These are phyloP conservation scores for Globisporangium carolinianum DNA, from an alignment of 352 stramenopile genomes.

Conservation along the genomic window DNA sequence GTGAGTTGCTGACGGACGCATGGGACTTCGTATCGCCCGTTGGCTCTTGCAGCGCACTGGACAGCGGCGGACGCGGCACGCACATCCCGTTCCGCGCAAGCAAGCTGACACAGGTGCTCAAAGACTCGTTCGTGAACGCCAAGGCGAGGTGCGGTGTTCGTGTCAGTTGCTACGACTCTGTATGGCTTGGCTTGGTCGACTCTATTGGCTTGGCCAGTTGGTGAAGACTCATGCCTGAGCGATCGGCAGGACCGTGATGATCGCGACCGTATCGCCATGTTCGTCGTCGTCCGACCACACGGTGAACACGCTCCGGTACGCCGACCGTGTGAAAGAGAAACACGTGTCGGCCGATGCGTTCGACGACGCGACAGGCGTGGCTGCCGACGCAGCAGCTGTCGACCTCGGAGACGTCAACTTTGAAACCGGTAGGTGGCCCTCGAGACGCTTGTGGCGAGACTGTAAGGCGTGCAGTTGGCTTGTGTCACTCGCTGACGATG, in stretches of 20 bases:
- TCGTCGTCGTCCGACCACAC: conserved; percentile 93
- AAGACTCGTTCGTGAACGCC: conserved; percentile 95
- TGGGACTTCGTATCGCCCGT: too few species aligned
- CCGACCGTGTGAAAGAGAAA: conserved; percentile 96
- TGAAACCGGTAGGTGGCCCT: conserved; percentile 29
- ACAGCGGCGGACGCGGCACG: conserved; percentile 79
- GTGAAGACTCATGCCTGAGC: background rate
- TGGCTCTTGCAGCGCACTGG: conserved; percentile 61
- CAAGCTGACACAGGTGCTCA: conserved; percentile 97
- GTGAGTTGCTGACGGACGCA: too few species aligned
- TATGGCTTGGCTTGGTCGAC: too few species aligned
- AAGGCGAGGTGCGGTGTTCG: conserved; percentile 38
- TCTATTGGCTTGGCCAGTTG: too few species aligned
- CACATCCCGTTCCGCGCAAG: conserved; percentile 95
- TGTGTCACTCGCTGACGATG: background rate
- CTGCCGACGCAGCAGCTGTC: conserved; percentile 22
- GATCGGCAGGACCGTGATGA: conserved; percentile 90
- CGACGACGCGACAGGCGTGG: conserved; percentile 23
- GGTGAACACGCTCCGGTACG: conserved; percentile 96
- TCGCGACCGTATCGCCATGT: conserved; percentile 92
- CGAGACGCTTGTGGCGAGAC: too few species aligned
- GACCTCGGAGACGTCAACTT: conserved; percentile 55
- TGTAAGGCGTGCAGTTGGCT: too few species aligned
- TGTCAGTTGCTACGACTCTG: too few species aligned
- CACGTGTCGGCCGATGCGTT: conserved; percentile 68